phyloP scores from a whole-genome alignment of 768 basidiomycete genomes.

The Galerina marginata region DNA sequence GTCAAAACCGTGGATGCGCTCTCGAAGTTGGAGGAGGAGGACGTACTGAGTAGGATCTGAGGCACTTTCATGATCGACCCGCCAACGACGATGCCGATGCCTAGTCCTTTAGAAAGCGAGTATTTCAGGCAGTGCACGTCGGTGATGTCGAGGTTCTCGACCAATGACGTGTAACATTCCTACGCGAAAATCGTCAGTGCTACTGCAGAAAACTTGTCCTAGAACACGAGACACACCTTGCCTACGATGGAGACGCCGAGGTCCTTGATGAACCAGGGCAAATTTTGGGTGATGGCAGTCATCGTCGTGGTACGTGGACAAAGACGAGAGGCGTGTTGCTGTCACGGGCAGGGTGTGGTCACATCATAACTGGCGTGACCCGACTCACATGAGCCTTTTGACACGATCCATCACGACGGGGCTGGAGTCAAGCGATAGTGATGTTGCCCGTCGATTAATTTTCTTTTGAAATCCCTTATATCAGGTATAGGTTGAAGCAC shows the following conservation, averaged over 20 bases:
- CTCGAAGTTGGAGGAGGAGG: neutral
- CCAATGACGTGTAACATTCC: constrained; percentile 91
- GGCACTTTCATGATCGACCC: constrained; percentile 97
- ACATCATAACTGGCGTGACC: neutral
- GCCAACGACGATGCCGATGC: constrained; percentile 90
- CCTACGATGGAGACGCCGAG: constrained; percentile 85
- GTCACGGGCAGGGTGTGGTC: neutral
- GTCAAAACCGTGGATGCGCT: neutral
- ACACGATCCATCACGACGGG: too few species aligned
- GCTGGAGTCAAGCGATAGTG: too few species aligned
- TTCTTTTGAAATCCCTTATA: too few species aligned
- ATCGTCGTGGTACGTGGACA: constrained; percentile 41
- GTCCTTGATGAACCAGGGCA: constrained; percentile 87
- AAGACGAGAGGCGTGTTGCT: neutral
- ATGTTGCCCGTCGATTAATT: too few species aligned
- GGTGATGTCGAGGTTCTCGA: constrained; percentile 80
- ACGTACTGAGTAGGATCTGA: constrained; percentile 85
- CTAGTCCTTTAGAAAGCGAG: constrained; percentile 89
- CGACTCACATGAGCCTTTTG: too few species aligned
- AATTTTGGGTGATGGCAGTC: constrained; percentile 79
- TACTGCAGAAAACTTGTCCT: neutral
- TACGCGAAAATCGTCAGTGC: constrained; percentile 32
- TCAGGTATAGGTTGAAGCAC: too few species aligned
- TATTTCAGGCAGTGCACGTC: constrained; percentile 90
- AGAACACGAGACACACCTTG: constrained; percentile 50